These are phyloP conservation scores for Colletotrichum scovillei DNA, from an alignment of 2,329 filamentous ascomycete genomes.

Conservation along the genomic window DNA sequence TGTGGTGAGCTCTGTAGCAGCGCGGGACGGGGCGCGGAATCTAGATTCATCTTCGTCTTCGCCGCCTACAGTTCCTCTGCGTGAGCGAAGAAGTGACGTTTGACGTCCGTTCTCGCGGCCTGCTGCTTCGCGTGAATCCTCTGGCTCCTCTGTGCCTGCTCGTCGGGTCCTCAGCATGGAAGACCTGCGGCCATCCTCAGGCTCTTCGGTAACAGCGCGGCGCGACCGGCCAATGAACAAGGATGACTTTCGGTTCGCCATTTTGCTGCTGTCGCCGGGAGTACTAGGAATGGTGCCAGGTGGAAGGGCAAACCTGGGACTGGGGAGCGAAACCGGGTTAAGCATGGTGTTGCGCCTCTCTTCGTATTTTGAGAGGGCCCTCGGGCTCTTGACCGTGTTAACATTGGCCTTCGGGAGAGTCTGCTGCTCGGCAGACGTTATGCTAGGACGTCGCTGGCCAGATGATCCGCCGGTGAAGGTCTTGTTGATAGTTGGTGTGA, in stretches of 20 bases:
- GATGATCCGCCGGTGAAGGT: slow-evolving; percentile 47
- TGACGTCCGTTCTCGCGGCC: slow-evolving; percentile 53
- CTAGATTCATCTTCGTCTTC: slow-evolving; percentile 60
- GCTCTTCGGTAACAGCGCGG: slow-evolving; percentile 61
- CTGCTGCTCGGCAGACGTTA: slow-evolving; percentile 53
- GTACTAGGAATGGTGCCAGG: slow-evolving; percentile 48
- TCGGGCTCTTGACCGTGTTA: slow-evolving; percentile 54
- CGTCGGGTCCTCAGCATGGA: slow-evolving; percentile 59
- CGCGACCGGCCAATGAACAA: slow-evolving; percentile 59
- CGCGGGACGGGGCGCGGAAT: slow-evolving; percentile 68
- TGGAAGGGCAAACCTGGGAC: slow-evolving; percentile 53
- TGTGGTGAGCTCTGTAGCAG: slow-evolving; percentile 63
- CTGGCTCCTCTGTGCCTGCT: slow-evolving; percentile 59
- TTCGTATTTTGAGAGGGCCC: slow-evolving; percentile 63
- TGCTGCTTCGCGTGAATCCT: slow-evolving; percentile 47
- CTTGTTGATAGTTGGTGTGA: slow-evolving; percentile 59
- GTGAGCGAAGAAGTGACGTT: slow-evolving; percentile 57
- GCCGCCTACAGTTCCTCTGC: slow-evolving; percentile 58
- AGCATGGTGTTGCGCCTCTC: slow-evolving; percentile 63
- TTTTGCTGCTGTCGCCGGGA: slow-evolving; percentile 49
- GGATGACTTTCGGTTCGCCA: slow-evolving; percentile 63
- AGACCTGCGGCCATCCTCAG: slow-evolving; percentile 61
- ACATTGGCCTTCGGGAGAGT: slow-evolving; percentile 33
- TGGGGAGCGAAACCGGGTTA: slow-evolving; percentile 55
- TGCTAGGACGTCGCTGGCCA: slow-evolving; percentile 54